These are phyloP conservation scores for Pleurotus citrinopileatus DNA, from an alignment of 768 basidiomycete species.

Conservation along the genomic window DNA sequence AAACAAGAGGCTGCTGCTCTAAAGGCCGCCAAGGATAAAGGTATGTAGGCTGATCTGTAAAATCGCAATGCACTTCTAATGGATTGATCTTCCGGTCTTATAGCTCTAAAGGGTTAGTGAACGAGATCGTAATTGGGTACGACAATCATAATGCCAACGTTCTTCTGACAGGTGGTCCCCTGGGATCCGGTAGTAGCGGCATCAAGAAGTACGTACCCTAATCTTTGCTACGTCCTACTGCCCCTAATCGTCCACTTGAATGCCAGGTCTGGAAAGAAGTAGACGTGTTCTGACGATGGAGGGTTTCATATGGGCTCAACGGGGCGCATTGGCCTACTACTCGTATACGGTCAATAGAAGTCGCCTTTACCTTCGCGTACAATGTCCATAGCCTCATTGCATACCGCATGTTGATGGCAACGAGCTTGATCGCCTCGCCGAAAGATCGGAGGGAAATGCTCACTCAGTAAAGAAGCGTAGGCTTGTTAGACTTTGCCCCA, in stretches of 20 bases:
- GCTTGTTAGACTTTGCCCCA: background rate
- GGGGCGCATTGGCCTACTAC: background rate
- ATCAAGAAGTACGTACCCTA: conserved; percentile 77
- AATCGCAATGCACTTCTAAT: conserved; percentile 1
- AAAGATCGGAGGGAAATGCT: background rate
- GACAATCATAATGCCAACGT: conserved; percentile 10
- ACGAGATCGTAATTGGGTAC: background rate
- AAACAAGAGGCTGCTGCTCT: conserved; percentile 72
- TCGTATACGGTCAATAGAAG: background rate
- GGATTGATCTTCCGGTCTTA: conserved; percentile 11
- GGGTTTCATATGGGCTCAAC: background rate
- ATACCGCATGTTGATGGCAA: conserved; percentile 8
- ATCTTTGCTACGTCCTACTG: background rate
- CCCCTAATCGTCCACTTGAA: background rate
- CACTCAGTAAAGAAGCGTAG: background rate
- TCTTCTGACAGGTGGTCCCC: conserved; percentile 53
- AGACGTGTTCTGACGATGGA: background rate
- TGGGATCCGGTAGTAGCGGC: conserved; percentile 56
- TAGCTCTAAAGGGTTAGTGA: conserved; percentile 55
- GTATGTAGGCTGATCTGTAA: conserved; percentile 32
- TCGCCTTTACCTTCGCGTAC: background rate
- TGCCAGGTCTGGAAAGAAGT: conserved; percentile 16
- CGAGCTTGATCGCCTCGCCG: conserved; percentile 3
- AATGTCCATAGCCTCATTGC: conserved; percentile 5
- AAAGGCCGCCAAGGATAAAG: conserved; percentile 73